Percentiles rank a stretch among this genome's conserved stretches.
These are phyloP conservation scores for Phytopythium montanum DNA, from an alignment of 352 stramenopile species.

Conservation along the genomic window DNA sequence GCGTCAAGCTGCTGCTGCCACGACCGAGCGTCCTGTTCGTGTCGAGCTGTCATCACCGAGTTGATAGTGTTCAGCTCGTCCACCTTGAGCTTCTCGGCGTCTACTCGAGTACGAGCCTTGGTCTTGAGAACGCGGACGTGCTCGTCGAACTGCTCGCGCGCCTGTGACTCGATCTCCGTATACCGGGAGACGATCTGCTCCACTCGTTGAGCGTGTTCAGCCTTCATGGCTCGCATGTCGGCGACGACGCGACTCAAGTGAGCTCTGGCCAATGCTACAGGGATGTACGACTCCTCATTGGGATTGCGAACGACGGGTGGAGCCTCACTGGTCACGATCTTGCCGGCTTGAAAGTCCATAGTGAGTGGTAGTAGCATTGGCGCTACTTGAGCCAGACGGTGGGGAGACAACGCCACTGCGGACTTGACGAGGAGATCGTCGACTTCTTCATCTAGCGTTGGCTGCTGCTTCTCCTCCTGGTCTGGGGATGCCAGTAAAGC, in stretches of 20 bases:
- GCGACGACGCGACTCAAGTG: constrained; percentile 66
- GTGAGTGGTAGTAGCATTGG: constrained; percentile 28
- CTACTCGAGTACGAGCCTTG: constrained; percentile 24
- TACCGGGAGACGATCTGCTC: constrained; percentile 48
- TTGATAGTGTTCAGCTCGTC: constrained; percentile 8
- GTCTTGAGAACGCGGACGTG: constrained; percentile 44
- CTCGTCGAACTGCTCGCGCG: constrained; percentile 48
- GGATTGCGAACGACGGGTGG: constrained; percentile 13
- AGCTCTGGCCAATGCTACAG: constrained; percentile 50
- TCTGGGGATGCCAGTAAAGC: not conserved
- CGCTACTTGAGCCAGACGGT: constrained; percentile 19
- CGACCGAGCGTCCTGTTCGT: constrained; percentile 5
- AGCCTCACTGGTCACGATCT: constrained; percentile 15
- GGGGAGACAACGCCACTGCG: not conserved
- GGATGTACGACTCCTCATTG: constrained; percentile 66
- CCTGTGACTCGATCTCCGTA: constrained; percentile 53
- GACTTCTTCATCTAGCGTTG: constrained; percentile 1
- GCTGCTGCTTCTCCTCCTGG: constrained; percentile 5
- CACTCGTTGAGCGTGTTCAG: constrained; percentile 50
- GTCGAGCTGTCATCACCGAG: not conserved
- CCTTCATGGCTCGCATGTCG: constrained; percentile 79
- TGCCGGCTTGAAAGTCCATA: constrained; percentile 49
- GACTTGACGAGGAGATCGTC: constrained; percentile 1
- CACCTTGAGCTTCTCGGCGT: constrained; percentile 25
- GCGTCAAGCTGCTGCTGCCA: constrained; percentile 16